Evolutionary conservation across 2,329 filamentous ascomycete species (phyloP).

Genomic region (Aspergillus neoniger): DNA sequence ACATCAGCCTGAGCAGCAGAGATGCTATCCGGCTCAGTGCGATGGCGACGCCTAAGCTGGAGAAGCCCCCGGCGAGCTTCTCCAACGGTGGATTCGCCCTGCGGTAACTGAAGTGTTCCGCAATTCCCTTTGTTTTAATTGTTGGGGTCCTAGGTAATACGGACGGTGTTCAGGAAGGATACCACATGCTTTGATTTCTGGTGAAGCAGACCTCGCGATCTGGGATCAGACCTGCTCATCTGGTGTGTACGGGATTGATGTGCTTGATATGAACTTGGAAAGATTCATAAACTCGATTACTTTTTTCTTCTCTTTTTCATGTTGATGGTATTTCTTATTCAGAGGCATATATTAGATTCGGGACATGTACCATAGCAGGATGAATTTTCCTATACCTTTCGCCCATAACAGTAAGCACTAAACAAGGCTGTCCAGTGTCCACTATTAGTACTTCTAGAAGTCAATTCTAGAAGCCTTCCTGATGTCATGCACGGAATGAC

Average conservation of each 20-base stretch:
- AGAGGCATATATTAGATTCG: constrained; percentile 27
- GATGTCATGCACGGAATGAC: constrained; percentile 11
- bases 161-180: constrained; percentile 34
- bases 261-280: constrained; percentile 15
- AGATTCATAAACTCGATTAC: constrained; percentile 1
- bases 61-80: constrained; percentile 34
- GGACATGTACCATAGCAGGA: constrained; percentile 33
- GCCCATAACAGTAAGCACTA: background rate
- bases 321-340: constrained; percentile 19
- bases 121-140: constrained; percentile 17
- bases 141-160: constrained; percentile 22
- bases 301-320: constrained; percentile 10
- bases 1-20: constrained; percentile 40
- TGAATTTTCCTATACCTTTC: background rate
- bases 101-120: constrained; percentile 13
- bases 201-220: constrained; percentile 18
- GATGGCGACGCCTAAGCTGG: constrained; percentile 38
- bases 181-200: constrained; percentile 29
- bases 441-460: background rate
- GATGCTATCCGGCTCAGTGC: constrained; percentile 44
- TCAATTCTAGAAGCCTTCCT: background rate
- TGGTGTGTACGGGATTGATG: constrained; percentile 8
- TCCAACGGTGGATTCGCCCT: constrained; percentile 30
- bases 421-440: too few species aligned
- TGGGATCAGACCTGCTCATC: constrained; percentile 3